A percentile compares a stretch with the other conserved stretches of the same genome.
These are phyloP conservation scores for Cenococcum geophilum DNA, from an alignment of 495 filamentous ascomycete species.

Conservation along the genomic window DNA sequence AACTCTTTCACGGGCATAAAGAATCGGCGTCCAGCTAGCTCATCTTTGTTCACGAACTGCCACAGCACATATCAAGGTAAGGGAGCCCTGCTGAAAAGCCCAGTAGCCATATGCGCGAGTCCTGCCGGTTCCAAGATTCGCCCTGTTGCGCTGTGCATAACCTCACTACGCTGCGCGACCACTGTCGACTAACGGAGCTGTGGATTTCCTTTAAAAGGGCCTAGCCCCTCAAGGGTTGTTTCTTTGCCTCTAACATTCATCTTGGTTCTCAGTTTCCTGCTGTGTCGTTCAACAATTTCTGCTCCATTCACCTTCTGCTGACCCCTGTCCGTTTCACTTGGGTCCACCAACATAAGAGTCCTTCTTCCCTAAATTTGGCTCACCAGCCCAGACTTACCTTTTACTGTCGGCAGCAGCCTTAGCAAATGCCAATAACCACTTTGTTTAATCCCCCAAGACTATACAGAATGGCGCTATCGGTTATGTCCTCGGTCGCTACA, in stretches of 20 bases:
- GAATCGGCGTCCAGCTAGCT: too few relatives aligned
- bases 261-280: background rate
- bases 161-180: slow-evolving; percentile 1
- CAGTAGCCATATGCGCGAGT: background rate
- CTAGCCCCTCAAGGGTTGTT: background rate
- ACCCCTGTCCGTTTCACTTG: too few relatives aligned
- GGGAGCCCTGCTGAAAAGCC: background rate
- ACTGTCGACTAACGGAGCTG: background rate
- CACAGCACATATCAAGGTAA: background rate
- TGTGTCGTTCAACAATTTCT: too few relatives aligned
- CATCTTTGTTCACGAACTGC: too few relatives aligned
- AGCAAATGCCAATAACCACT: background rate
- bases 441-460: background rate
- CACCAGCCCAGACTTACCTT: background rate
- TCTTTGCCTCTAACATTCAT: background rate
- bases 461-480: slow-evolving; percentile 1
- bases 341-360: background rate
- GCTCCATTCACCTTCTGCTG: too few relatives aligned
- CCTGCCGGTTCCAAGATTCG: background rate
- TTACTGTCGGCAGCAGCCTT: background rate
- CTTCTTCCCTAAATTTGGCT: background rate
- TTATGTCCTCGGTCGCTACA: background rate
- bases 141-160: background rate
- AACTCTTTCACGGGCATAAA: too few relatives aligned
- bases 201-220: background rate